phyloP scores from a whole-genome alignment of 2,329 filamentous ascomycete species.

The Ceratocystis variospora region DNA sequence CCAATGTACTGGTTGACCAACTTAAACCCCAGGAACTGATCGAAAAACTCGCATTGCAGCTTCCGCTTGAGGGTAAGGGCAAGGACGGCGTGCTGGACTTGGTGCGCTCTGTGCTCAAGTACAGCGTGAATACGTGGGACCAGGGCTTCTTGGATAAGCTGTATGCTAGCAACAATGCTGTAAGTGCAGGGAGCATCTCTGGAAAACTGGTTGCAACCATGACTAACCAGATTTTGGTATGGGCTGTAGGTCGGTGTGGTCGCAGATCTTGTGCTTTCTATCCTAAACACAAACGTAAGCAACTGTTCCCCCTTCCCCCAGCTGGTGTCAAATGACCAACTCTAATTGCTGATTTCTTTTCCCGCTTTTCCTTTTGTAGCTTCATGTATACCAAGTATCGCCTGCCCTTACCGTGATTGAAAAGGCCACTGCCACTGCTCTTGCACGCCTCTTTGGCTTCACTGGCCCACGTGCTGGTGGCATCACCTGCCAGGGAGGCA shows the following conservation, averaged over 20 bases:
- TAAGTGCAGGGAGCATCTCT: conserved; percentile 27
- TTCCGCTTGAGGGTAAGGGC: conserved; percentile 40
- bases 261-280: conserved; percentile 69
- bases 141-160: conserved; percentile 94
- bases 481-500: conserved; percentile 68
- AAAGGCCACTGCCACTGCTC: conserved; percentile 58
- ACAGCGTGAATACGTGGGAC: conserved; percentile 97
- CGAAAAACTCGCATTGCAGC: conserved; percentile 41
- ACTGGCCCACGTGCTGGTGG: conserved; percentile 56
- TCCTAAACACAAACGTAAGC: conserved; percentile 76
- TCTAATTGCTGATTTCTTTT: neutral
- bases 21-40: conserved; percentile 44
- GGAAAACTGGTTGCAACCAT: neutral
- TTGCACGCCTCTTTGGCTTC: conserved; percentile 69
- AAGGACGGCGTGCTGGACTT: conserved; percentile 57
- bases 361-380: conserved; percentile 27
- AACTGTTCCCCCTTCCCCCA: neutral
- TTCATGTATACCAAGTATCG: conserved; percentile 88
- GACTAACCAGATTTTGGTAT: neutral
- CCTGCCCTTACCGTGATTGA: conserved; percentile 79
- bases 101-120: conserved; percentile 57
- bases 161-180: conserved; percentile 78
- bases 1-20: conserved; percentile 50
- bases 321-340: neutral
- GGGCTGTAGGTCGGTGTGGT: conserved; percentile 59